Conservation (phyloP, 164 flowering plant genomes). For the Piper longum region DNA sequence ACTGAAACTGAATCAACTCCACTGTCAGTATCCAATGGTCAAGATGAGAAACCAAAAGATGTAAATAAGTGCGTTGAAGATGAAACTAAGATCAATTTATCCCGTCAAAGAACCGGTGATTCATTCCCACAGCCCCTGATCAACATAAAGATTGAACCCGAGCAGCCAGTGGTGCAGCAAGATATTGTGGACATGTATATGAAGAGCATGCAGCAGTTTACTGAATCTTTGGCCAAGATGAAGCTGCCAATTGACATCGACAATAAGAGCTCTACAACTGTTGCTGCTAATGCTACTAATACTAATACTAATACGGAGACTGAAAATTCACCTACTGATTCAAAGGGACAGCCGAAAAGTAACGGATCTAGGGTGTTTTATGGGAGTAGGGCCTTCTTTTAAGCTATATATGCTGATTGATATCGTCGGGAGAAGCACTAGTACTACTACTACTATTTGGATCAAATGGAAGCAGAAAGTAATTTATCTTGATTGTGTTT, state of each 20-base stretch:
- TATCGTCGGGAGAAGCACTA: no score
- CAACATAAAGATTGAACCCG: slow-evolving; percentile 42
- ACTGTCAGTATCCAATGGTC: slow-evolving; percentile 27
- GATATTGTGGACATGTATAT: slow-evolving; percentile 55
- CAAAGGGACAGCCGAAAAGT: slow-evolving; percentile 62
- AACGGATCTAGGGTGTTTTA: no score
- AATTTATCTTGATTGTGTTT: no score
- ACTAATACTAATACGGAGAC: slow-evolving; percentile 30
- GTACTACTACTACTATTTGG: no score
- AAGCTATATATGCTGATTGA: slow-evolving; percentile 16
- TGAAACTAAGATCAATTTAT: slow-evolving; percentile 35
- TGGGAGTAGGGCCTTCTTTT: slow-evolving; percentile 66
- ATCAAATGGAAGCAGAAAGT: no score
- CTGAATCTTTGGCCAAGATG: no score
- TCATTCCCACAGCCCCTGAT: slow-evolving; percentile 28
- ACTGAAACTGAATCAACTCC: slow-evolving; percentile 19
- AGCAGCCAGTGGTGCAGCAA: slow-evolving; percentile 65
- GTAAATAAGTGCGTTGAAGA: slow-evolving; percentile 12
- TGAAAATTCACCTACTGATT: slow-evolving; percentile 29
- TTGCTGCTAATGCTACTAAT: slow-evolving; percentile 20
- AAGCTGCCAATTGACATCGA: slow-evolving; percentile 72
- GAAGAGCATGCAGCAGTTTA: no score
- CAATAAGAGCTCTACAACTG: slow-evolving; percentile 30
- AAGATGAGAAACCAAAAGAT: slow-evolving; percentile 24
- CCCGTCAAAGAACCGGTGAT: slow-evolving; percentile 18